Evolutionary conservation across 805 yeast species (phyloP), one percentile per base, ranked within the genome.

Genomic region (Suhomyces sp.): DNA sequence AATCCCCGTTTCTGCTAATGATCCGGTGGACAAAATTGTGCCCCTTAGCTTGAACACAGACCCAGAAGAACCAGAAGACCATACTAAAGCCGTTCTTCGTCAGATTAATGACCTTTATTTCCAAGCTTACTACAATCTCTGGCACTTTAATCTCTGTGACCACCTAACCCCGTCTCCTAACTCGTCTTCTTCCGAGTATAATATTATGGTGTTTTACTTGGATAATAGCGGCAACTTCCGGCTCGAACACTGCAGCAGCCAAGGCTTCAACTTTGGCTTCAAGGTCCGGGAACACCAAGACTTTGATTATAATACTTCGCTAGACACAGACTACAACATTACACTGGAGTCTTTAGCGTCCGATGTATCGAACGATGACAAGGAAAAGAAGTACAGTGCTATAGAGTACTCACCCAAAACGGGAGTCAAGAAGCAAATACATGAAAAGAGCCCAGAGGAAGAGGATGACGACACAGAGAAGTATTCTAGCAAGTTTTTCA

Each of bases 61-160:
- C 17, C 2, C 23, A n/a, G 51, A 47, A 6, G 29, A 38, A 4
- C 15, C 17, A 3, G 71, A 57, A 17, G 55, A 53, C 13, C 56
- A 73, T 44, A 77, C 74, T 57, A 74, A 76, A 29, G 71, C 68
- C 46, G 71, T 78, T n/a, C 61, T 69, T 23, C 71, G 80, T 63
- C 74, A 73, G 53, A 75, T 82, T 52, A 85, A 84, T 64, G 90
- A 86, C 61, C 69, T 79, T 40, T 82, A 84, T 58, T 82, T 83
- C 63, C 74, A 80, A 13, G 83, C 90, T 0, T 87, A 84, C 67
- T 85, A 84, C 62, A 84, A 85, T 60, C 76, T 85, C 53, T 88
- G 96, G 96, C 90, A 88, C 66, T 85, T 84, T 66, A 86, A 86
- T 60, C 70, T 88, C 45, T 82, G 90, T 60, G 93, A 87, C 63